phyloP scores from a whole-genome alignment of 2,329 filamentous ascomycete genomes.

The Apiospora malaysiana region DNA sequence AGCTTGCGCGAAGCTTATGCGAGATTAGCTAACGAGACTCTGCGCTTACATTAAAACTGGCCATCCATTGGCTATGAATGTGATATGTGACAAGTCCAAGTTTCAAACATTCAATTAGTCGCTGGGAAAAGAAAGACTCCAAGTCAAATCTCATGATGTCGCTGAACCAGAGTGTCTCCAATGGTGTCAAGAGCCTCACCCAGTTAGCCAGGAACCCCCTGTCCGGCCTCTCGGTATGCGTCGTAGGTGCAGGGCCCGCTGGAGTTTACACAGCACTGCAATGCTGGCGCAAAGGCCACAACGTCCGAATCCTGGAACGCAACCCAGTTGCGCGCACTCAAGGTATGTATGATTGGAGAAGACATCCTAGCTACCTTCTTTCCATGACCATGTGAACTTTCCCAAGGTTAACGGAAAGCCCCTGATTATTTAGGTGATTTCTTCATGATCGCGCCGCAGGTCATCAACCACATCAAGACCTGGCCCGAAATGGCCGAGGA shows the following conservation, averaged over 20 bases:
- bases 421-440: conserved; percentile 30
- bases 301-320: conserved; percentile 27
- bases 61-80: neutral
- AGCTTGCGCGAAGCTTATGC: neutral
- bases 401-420: neutral
- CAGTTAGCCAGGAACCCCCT: neutral
- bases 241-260: conserved; percentile 25
- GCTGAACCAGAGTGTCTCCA: neutral
- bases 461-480: conserved; percentile 23
- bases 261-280: conserved; percentile 28
- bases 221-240: neutral
- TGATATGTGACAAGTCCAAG: neutral
- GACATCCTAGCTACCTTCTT: no score
- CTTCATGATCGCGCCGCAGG: conserved; percentile 28
- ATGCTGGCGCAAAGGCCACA: conserved; percentile 30
- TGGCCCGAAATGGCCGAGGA: conserved; percentile 14
- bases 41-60: neutral
- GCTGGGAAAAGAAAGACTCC: neutral
- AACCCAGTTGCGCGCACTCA: neutral
- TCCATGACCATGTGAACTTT: no score
- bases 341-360: neutral
- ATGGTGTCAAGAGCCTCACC: neutral
- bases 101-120: neutral
- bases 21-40: neutral
- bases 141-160: neutral